phyloP scores from a whole-genome alignment of 306 rosid genomes.

The Canavalia ensiformis region DNA sequence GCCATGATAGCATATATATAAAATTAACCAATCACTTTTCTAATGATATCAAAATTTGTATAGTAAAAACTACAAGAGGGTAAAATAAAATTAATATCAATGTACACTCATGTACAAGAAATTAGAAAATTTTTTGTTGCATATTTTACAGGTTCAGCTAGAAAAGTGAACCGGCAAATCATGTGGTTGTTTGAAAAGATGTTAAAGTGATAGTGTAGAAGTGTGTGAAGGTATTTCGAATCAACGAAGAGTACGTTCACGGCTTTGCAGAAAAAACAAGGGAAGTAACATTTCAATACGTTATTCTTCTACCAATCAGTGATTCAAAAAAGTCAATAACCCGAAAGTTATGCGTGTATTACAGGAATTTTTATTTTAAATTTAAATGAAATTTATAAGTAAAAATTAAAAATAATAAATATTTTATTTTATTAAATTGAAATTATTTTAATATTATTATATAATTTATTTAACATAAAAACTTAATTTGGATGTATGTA shows the following conservation, averaged over 20 bases:
- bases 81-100: neutral
- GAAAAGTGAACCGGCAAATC: no score
- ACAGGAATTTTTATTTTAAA: no score
- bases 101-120: neutral
- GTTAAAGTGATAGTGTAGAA: no score
- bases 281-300: neutral
- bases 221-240: neutral
- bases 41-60: neutral
- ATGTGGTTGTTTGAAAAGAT: no score
- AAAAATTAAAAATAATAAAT: no score
- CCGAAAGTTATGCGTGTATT: no score
- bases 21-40: neutral
- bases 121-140: neutral
- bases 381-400: no score
- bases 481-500: no score
- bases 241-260: conserved; percentile 4
- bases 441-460: no score
- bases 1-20: neutral
- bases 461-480: no score
- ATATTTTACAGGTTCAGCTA: no score
- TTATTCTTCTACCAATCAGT: neutral
- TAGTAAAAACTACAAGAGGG: neutral
- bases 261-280: neutral
- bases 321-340: neutral
- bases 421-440: no score